Evolutionary conservation across 1,284 basidiomycete genomes (phyloP).

Genomic region (Vanrija humicola): DNA sequence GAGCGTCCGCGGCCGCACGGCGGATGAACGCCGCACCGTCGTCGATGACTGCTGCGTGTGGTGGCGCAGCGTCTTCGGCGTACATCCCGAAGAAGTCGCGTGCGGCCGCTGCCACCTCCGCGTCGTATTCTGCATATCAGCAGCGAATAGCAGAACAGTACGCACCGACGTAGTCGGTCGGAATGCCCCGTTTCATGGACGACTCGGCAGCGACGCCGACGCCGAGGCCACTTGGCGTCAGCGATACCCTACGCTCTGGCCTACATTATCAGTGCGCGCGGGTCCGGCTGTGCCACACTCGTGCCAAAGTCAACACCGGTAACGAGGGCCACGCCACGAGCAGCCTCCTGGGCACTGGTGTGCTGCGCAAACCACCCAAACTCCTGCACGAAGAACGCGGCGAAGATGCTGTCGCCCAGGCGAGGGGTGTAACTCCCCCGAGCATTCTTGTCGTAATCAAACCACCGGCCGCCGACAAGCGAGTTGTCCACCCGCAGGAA

Average conservation of each 20-base stretch:
- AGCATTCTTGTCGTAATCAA: constrained; percentile 30
- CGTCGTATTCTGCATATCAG: constrained; percentile 73
- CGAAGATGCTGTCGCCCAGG: constrained; percentile 70
- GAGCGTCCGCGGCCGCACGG: constrained; percentile 37
- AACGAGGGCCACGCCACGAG: not conserved
- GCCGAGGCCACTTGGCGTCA: constrained; percentile 70
- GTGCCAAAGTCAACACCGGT: not conserved
- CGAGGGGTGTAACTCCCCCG: constrained; percentile 41
- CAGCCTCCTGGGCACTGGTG: not conserved
- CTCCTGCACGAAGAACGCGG: constrained; percentile 79
- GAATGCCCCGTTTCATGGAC: constrained; percentile 63
- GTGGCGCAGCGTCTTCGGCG: constrained; percentile 25
- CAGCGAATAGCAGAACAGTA: not conserved
- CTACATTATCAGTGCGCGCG: constrained; percentile 33
- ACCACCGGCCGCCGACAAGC: constrained; percentile 83
- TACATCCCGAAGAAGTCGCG: constrained; percentile 69
- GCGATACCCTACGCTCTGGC: not conserved
- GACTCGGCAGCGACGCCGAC: constrained; percentile 72
- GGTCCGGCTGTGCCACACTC: constrained; percentile 2
- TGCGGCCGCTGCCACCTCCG: constrained; percentile 78
- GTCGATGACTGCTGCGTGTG: constrained; percentile 59
- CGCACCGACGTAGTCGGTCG: constrained; percentile 43
- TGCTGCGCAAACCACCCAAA: constrained; percentile 63
- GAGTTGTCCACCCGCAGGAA: constrained; percentile 84
- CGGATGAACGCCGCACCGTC: constrained; percentile 69